Evolutionary conservation across 1,284 basidiomycete genomes (phyloP).

Genomic region (Ganoderma sinense): DNA sequence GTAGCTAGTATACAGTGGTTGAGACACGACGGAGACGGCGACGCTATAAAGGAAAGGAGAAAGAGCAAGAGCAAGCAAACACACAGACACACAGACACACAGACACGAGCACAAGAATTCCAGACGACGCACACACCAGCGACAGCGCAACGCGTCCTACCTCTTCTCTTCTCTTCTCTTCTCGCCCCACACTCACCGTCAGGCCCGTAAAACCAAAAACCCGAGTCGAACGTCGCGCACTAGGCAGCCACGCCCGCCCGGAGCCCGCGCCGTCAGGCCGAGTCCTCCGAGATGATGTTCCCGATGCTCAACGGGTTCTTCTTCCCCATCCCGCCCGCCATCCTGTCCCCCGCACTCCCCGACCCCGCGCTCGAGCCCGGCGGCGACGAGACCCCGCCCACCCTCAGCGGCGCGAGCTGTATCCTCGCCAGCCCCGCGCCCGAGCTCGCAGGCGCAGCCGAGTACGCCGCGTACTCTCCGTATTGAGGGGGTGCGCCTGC

Average conservation of each 20-base stretch:
- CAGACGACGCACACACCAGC: no score
- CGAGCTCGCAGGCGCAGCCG: constrained; percentile 12
- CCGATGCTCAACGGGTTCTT: constrained; percentile 74
- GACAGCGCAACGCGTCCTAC: not conserved
- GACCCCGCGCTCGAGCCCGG: constrained; percentile 38
- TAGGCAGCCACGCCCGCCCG: not conserved
- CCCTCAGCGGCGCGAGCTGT: constrained; percentile 61
- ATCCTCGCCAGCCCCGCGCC: constrained; percentile 49
- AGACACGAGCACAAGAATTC: not conserved
- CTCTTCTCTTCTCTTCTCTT: not conserved
- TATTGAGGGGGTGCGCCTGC: constrained; percentile 10
- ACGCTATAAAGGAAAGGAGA: not conserved
- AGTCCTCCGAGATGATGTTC: constrained; percentile 70
- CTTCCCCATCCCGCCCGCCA: constrained; percentile 36
- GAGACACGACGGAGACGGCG: not conserved
- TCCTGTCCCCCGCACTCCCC: constrained; percentile 32
- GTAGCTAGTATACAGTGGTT: not conserved
- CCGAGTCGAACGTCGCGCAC: not conserved
- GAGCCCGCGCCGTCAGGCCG: constrained; percentile 11
- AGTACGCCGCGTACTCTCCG: constrained; percentile 25
- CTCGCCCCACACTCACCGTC: no score
- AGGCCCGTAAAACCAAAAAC: not conserved
- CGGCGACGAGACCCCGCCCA: constrained; percentile 27
- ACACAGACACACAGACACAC: not conserved
- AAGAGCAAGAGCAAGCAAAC: not conserved